Evolutionary conservation across 768 basidiomycete species (phyloP), one percentile per base, ranked within the genome.

Genomic region (Suillus discolor): DNA sequence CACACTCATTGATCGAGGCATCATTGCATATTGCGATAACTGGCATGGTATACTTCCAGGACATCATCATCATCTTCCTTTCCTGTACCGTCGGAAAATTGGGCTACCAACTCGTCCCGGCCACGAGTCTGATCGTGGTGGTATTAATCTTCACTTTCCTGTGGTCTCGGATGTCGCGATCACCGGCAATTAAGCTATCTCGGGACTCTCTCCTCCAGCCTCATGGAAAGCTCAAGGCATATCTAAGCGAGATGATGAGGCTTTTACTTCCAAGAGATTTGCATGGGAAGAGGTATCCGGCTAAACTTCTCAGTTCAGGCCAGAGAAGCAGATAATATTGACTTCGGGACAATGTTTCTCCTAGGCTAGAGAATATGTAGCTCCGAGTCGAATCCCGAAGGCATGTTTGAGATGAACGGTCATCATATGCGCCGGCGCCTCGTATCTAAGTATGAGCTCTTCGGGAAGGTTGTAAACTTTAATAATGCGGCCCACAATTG

Each of bases 211-310:
- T 15, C 53, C 39, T 25, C 44, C 42, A 16, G 67, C 75, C 74
- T 72, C 74, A 67, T 77, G 75, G 74, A 71, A 71, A 65, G 62
- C 70, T 69, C 71, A 63, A 75, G 75, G 74, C 23, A 36, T 69
- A 75, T 76, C 74, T 75, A 73, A 39, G 64, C 74, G 73, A 73
- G 70, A 73, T 69, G 62, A 39, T 25, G 41, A 36, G 28, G 16
- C 66, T 62, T 15, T 28, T 38, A 42, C 64, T 45, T 57, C 36
- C 60, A 64, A 47, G 42, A 55, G 44, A 57, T 55, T 64, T 68
- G 54, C 64, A 67, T 64, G 64, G 51, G 55, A 62, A 39, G 25
- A 49, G 42, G 36, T 41, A 47, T 64, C 63, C 38, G 28, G 16
- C 34, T 65, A 39, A 66, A 65, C 66, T 63, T 62, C 45, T 34